Base-by-base conservation (phyloP, 108 stramenopile species). In the Conticribra weissflogii region DNA sequence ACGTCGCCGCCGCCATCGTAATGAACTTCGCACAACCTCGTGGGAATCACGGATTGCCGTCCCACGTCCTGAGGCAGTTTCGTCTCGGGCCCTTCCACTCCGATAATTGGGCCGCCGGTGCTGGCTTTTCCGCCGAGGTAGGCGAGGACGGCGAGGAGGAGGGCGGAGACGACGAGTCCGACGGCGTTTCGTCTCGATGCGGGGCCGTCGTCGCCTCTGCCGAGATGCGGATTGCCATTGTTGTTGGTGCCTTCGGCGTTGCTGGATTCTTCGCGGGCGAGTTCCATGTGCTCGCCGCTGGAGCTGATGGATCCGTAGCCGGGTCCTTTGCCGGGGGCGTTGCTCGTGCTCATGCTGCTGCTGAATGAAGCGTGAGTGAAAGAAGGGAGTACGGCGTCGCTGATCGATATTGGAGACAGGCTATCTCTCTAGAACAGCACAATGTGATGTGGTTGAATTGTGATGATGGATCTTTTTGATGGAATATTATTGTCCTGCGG, bases 1-100 rank as follows among this genome's bases (percentile, higher is more conserved):
- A 76, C 73, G 22, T 44, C 31, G 17, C 50, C 58, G 5, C 31
- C 19, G 1, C 7, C 12, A 29, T 7, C 17, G 2, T 14, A 24
- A 41, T 72, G 61, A 29, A 72, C 29, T 27, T 66, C 58, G 25
- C 72, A 74, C 22, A 74, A 51, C 22, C 63, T 46, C 17, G 55
- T 66, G 27, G 55, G 67, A 29, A 56, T 25, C 17, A 17, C 28
- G n/a, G n/a, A n/a, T n/a, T n/a, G n/a, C n/a, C n/a, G n/a, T n/a
- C n/a, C n/a, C n/a, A n/a, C n/a, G n/a, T 41, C 36, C 12, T 41
- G 36, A 12, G 36, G 36, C 36, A 41, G 36, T 12, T 5, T 41
- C 8, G 36, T 41, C 36, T 41, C 36, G 36, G 36, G 12, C 8
- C n/a, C n/a, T n/a, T n/a, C n/a, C n/a, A n/a, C n/a, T 5, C 8